Percentiles rank a stretch among this genome's conserved stretches.
Conservation (phyloP, 192 early-diverging fungal species). For the Entomortierella chlamydospora region DNA sequence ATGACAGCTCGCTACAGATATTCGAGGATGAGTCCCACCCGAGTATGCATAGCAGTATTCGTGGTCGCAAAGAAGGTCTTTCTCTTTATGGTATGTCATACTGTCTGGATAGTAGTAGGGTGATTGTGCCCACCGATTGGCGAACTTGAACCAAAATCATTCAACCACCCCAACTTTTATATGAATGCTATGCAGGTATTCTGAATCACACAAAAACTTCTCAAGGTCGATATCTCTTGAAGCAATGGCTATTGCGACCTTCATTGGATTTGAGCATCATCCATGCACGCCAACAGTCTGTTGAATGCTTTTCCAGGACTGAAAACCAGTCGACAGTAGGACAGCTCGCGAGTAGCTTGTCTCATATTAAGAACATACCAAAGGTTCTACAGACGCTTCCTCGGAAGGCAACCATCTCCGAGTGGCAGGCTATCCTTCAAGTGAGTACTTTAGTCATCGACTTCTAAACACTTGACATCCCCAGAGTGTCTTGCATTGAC, state of each 20-base stretch:
- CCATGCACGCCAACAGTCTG: conserved; percentile 63
- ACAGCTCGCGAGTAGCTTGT: conserved; percentile 58
- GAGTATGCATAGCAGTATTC: conserved; percentile 78
- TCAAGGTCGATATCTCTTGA: conserved; percentile 66
- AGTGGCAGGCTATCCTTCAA: conserved; percentile 73
- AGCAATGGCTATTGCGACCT: conserved; percentile 78
- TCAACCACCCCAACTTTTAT: not conserved
- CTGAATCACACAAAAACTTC: conserved; percentile 71
- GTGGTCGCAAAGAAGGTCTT: conserved; percentile 70
- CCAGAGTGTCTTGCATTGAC: not conserved
- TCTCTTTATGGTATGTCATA: conserved; percentile 76
- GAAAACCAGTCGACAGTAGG: conserved; percentile 57
- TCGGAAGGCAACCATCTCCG: conserved; percentile 58
- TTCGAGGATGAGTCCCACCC: conserved; percentile 84
- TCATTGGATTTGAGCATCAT: conserved; percentile 61
- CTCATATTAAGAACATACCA: conserved; percentile 62
- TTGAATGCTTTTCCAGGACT: conserved; percentile 62
- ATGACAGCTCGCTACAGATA: conserved; percentile 78
- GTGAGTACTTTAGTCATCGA: conserved; percentile 34
- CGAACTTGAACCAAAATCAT: no score
- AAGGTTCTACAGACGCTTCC: conserved; percentile 58
- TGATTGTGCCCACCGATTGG: not conserved
- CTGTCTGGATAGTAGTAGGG: no score
- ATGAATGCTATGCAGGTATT: conserved; percentile 59
- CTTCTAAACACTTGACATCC: not conserved